A percentile compares a stretch with the other conserved stretches of the same genome.
These are phyloP conservation scores for Fusarium albosuccineum DNA, from an alignment of 2,329 filamentous ascomycete species.

Conservation along the genomic window DNA sequence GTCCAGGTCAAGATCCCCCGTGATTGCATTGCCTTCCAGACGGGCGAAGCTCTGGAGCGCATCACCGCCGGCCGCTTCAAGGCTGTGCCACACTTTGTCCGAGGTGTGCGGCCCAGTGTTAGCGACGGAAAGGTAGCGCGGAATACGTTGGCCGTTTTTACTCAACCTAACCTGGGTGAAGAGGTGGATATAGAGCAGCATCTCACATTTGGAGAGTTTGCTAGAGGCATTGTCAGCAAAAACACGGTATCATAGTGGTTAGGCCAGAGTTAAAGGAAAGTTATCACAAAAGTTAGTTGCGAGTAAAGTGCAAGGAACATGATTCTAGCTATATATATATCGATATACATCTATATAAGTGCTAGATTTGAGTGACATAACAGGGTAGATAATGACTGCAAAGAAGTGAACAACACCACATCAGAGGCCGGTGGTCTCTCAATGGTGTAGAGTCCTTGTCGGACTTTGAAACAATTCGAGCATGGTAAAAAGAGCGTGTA, in stretches of 20 bases:
- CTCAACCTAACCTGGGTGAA: slow-evolving; percentile 91
- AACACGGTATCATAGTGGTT: slow-evolving; percentile 63
- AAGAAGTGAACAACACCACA: neutral
- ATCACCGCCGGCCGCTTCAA: slow-evolving; percentile 94
- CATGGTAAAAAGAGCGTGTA: neutral
- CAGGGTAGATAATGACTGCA: slow-evolving; percentile 1
- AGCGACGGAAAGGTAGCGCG: slow-evolving; percentile 71
- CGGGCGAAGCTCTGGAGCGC: slow-evolving; percentile 88
- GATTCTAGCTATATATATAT: neutral
- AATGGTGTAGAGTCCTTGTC: neutral
- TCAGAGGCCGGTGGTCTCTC: neutral
- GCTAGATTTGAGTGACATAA: neutral
- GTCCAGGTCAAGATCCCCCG: slow-evolving; percentile 94
- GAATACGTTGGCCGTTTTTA: slow-evolving; percentile 96
- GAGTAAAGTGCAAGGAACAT: slow-evolving; percentile 5
- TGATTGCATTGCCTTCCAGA: slow-evolving; percentile 96
- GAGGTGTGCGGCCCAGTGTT: slow-evolving; percentile 73
- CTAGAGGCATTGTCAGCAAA: slow-evolving; percentile 70
- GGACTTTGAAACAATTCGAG: neutral
- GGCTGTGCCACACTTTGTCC: slow-evolving; percentile 95
- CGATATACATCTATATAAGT: neutral
- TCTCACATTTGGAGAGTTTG: slow-evolving; percentile 82
- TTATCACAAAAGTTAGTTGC: neutral
- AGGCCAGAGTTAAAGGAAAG: neutral
- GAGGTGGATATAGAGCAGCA: slow-evolving; percentile 77